A percentile compares a stretch with the other conserved stretches of the same genome.
Conservation (phyloP, 1,284 basidiomycete genomes). For the Salmacisia buchloeana region DNA sequence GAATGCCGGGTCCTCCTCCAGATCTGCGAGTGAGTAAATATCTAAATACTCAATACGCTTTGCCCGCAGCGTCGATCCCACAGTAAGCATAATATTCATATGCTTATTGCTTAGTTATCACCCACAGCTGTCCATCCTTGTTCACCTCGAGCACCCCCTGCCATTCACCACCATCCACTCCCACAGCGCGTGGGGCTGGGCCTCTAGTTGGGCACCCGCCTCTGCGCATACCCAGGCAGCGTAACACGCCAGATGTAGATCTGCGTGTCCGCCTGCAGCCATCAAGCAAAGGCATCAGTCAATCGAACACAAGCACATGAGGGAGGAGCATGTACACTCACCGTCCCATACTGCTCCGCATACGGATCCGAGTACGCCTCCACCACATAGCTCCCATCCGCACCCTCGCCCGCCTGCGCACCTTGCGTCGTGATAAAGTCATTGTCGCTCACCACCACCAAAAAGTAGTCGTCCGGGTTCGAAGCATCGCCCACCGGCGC, state of each 20-base stretch:
- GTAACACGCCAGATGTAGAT: slow-evolving; percentile 65
- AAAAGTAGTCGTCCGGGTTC: slow-evolving; percentile 63
- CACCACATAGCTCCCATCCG: slow-evolving; percentile 16
- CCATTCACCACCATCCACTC: too few species aligned
- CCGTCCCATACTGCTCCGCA: slow-evolving; percentile 17
- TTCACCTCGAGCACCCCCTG: too few species aligned
- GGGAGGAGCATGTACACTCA: not conserved
- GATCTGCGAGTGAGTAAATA: too few species aligned
- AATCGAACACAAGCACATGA: not conserved
- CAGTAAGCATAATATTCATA: too few species aligned
- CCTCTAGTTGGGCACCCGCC: not conserved
- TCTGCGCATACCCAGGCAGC: slow-evolving; percentile 54
- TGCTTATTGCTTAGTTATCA: too few species aligned
- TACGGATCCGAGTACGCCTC: slow-evolving; percentile 25
- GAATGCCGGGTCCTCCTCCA: too few species aligned
- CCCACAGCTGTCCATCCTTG: too few species aligned
- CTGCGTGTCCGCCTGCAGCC: slow-evolving; percentile 57
- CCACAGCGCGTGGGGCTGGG: too few species aligned
- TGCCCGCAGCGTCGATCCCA: too few species aligned
- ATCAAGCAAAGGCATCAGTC: not conserved
- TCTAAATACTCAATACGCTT: too few species aligned
- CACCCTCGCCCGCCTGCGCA: slow-evolving; percentile 50
- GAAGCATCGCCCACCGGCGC: slow-evolving; percentile 58
- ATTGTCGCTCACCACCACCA: slow-evolving; percentile 64
- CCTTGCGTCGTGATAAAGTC: slow-evolving; percentile 64